Evolutionary conservation across 805 yeast species (phyloP), one percentile per base, ranked within the genome.

Genomic region (Zygosaccharomyces rouxii): DNA sequence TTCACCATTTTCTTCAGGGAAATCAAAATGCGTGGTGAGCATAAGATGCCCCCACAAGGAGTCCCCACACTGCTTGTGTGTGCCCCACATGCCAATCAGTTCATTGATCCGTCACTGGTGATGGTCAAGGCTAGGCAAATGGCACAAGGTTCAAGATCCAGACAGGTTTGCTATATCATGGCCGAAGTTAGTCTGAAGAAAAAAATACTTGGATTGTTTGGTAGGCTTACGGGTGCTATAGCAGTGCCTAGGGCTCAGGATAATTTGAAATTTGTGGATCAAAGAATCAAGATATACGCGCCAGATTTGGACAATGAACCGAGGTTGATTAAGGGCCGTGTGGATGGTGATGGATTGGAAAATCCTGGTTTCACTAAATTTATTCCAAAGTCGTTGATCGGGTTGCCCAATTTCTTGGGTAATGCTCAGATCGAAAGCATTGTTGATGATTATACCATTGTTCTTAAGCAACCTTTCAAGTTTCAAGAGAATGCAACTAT

Each of bases 221-320:
- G 96, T 5, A 72, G 81, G 46, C 73, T 81, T 38, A 86, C 87
- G 53, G 75, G 81, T 60, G 77, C 96, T 3, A 90, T 92, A 49
- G 96, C 97, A 0, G 98, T 94, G 2, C 83, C 84, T 7, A 75
- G 99, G 55, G 86, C 95, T 3, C 98, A 94, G 67, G 99, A 92
- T 66, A 82, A 81, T 61, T 75, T 92, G 59, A 69, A 65, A 29
- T 64, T 72, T 7, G 95, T 80, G n/a, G 67, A 72, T 1, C 79
- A 79, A 46, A 96, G 96, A 3, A 47, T 66, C 30, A 74, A 71
- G 47, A 81, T 90, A 7, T 78, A 53, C 51, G 62, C 81, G 25
- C 82, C 81, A 52, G 77, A 74, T 35, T 68, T 68, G 22, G 70
- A 66, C 21, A 57, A 68, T 16, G 78, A 81, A 54, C 78, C 81